Base-by-base conservation (phyloP, 2,329 filamentous ascomycete genomes). In the Neospermospora avenae region DNA sequence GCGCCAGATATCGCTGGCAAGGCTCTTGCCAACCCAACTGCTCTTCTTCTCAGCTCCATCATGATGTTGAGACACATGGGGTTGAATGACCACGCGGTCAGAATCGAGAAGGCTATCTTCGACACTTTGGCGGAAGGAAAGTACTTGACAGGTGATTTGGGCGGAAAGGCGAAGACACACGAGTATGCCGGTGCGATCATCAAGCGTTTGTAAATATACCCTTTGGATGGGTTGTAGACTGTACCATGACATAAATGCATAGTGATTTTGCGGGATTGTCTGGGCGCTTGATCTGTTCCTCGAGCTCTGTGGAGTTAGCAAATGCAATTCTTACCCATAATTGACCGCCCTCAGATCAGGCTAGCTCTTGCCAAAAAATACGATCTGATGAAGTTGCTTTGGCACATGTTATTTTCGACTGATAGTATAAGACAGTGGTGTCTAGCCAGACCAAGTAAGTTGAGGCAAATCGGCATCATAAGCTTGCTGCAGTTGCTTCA, bases 41-140 rank as follows among this genome's bases (percentile, higher is more conserved):
- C 95, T 62, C 87, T 99, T 70, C 86, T 99, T 67, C 89, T 98
- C 73, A 91, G 86, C 77, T 96, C 90, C 77, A 95, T 98, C 81
- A 98, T 99, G 95, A 98, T 99, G 95, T 81, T 99, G 84, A 88
- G 95, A 78, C 95, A 99, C 81, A 98, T 99, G 93, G 87, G 90
- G 73, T 84, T 99, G 67, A 87, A 80, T 77, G 83, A 91, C 66
- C 87, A 98, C 76, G 95, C 95, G 69, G 77, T 82, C 76, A 87
- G 86, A 77, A 98, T 99, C 74, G 91, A 98, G 84, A 89, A 85
- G 78, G 95, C 95, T 68, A 96, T 93, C 74, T 98, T 99, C 77
- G 90, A 90, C 76, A 96, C 93, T 63, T 84, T 99, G 68, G 89
- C 92, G 63, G 93, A 99, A 84, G 95, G 95, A 81, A 97, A 97